Conservation (phyloP, 345 rosid species). For the Ricinus communis region DNA sequence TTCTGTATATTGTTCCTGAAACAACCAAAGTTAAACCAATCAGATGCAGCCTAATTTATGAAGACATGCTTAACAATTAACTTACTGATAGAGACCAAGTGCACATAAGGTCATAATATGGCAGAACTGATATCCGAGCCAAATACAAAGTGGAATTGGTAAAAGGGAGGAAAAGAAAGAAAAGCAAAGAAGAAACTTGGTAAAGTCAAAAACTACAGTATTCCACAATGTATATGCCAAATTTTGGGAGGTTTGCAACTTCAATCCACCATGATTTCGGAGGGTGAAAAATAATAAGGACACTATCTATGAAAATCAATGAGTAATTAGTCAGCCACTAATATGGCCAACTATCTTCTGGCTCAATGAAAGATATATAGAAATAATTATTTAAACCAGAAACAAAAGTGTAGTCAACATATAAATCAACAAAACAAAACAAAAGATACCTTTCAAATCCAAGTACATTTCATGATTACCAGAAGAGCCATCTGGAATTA, state of each 20-base stretch:
- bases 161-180: not conserved
- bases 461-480: conserved; percentile 63
- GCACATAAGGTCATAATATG: conserved; percentile 8
- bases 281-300: not conserved
- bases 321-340: not conserved
- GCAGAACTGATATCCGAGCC: conserved; percentile 1
- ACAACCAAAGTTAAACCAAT: conserved; percentile 23
- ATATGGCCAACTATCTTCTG: conserved; percentile 12
- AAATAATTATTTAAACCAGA: conserved; percentile 1
- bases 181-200: not conserved
- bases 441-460: conserved; percentile 77
- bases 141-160: not conserved
- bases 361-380: conserved; percentile 9
- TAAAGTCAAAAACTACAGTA: not conserved
- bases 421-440: conserved; percentile 5
- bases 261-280: not conserved
- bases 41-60: conserved; percentile 13
- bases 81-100: not conserved
- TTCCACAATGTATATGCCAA: not conserved
- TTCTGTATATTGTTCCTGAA: conserved; percentile 90
- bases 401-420: not conserved
- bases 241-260: not conserved
- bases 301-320: not conserved
- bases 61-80: conserved; percentile 1
- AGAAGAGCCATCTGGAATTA: conserved; percentile 54